Conservation (phyloP, 495 filamentous ascomycete species). For the Hypoxylon cercidicola region DNA sequence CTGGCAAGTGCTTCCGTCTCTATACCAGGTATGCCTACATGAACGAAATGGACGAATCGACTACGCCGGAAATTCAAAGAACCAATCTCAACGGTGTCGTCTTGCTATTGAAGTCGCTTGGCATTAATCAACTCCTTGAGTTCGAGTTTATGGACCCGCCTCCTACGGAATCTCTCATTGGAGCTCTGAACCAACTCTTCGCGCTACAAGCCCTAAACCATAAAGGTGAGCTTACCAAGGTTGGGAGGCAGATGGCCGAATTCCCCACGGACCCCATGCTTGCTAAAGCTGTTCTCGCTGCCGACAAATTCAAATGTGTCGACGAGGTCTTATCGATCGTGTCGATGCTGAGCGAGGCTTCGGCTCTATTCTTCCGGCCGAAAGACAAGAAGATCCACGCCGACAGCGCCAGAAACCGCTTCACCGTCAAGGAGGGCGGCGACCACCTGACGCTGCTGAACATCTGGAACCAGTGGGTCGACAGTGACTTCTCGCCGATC, state of each 20-base stretch:
- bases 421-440: slow-evolving; percentile 92
- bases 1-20: slow-evolving; percentile 93
- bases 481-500: slow-evolving; percentile 86
- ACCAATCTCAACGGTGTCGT: slow-evolving; percentile 88
- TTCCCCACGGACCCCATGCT: slow-evolving; percentile 96
- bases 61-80: slow-evolving; percentile 93
- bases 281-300: slow-evolving; percentile 89
- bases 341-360: slow-evolving; percentile 90
- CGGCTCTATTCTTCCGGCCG: slow-evolving; percentile 91
- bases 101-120: slow-evolving; percentile 86
- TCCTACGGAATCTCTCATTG: slow-evolving; percentile 88
- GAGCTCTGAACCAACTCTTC: slow-evolving; percentile 91
- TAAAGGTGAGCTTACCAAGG: slow-evolving; percentile 87
- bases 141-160: slow-evolving; percentile 99
- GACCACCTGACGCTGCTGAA: slow-evolving; percentile 94
- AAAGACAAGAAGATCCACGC: slow-evolving; percentile 98
- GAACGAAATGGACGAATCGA: slow-evolving; percentile 93
- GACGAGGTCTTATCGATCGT: slow-evolving; percentile 96
- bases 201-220: slow-evolving; percentile 91
- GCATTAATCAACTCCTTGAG: slow-evolving; percentile 91
- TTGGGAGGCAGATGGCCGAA: slow-evolving; percentile 95
- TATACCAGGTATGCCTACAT: slow-evolving; percentile 96
- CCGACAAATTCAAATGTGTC: slow-evolving; percentile 87
- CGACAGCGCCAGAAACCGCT: slow-evolving; percentile 89
- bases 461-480: slow-evolving; percentile 97